Base-by-base conservation (phyloP, 2,329 filamentous ascomycete genomes). In the Alternaria brassicicola region DNA sequence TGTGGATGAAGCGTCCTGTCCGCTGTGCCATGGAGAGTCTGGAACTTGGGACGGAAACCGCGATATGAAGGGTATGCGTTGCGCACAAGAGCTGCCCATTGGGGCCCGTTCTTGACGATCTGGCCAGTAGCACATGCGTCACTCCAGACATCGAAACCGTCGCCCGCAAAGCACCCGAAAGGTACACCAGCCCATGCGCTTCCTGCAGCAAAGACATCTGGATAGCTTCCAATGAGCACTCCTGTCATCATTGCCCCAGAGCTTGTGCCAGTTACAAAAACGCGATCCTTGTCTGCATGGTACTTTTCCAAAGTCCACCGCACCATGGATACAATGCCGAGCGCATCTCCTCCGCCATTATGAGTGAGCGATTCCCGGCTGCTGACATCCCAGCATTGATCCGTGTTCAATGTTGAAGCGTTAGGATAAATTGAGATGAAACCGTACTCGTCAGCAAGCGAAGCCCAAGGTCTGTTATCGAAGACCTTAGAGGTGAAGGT, bases 241-340 rank as follows among this genome's bases (percentile, higher is more conserved):
- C 74, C 72, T 2, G 73, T 75, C 73, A 76, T 75, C 73, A 76
- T 76, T 0, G 73, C 73, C 5, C 73, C 73, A 5, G 71, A 75
- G 42, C 71, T 75, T 2, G 72, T 76, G 8, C 73, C 73, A 0
- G 68, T 70, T 4, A 75, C 73, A 36, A 76, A 76, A 1, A 76
- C 71, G 7, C 73, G 66, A 26, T 69, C 62, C 28, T 63, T 62
- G 42, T 76, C 72, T 4, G 60, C 72, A 2, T 57, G 41, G 33
- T 75, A 75, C 43, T 73, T 70, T 26, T 71, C 50, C 12, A 75
- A 50, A 7, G 70, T 61, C 64, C 68, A 73, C 3, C 62, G 65
- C 1, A 75, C 73, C 70, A 75, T 71, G 3, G 66, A 71, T 8
- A 71, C 72, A 25, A 76, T 76, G 9, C 73, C 70, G 4, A 71